Percentiles rank a stretch among this genome's conserved stretches.
phyloP scores from a whole-genome alignment of 2,329 filamentous ascomycete species.

The Penicillium sp. region DNA sequence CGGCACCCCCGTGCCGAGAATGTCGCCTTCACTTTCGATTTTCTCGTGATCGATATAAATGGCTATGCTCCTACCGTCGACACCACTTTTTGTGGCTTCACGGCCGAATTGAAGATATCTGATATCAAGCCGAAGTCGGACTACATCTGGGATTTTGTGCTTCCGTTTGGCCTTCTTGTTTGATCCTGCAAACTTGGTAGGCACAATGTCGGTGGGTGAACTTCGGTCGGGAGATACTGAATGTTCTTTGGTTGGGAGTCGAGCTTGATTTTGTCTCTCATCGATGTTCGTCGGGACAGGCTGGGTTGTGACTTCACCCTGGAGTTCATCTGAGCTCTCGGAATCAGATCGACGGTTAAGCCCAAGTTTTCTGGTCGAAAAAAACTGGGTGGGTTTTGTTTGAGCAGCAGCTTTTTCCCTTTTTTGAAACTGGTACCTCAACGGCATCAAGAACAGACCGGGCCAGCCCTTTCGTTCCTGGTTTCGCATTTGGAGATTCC shows the following conservation, averaged over 20 bases:
- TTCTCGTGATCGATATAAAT: slow-evolving; percentile 16
- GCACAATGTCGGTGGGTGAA: slow-evolving; percentile 36
- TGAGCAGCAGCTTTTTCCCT: not conserved
- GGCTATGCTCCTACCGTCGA: slow-evolving; percentile 5
- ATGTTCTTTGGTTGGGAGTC: slow-evolving; percentile 1
- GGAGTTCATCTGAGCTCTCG: slow-evolving; percentile 44
- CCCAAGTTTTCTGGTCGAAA: not conserved
- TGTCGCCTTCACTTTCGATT: slow-evolving; percentile 9
- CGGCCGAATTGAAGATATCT: slow-evolving; percentile 24
- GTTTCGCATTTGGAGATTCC: not conserved
- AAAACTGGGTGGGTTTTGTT: not conserved
- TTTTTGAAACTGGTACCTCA: not conserved
- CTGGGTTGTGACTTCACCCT: slow-evolving; percentile 36
- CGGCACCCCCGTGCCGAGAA: not conserved
- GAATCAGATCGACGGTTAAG: slow-evolving; percentile 7
- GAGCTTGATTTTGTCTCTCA: slow-evolving; percentile 3
- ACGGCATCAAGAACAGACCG: not conserved
- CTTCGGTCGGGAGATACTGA: slow-evolving; percentile 9
- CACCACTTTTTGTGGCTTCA: slow-evolving; percentile 7
- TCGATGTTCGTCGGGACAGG: slow-evolving; percentile 15
- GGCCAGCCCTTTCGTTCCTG: not conserved
- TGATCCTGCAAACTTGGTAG: slow-evolving; percentile 27
- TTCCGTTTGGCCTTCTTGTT: slow-evolving; percentile 16
- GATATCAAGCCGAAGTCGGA: slow-evolving; percentile 14
- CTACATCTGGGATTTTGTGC: slow-evolving; percentile 4